Conservation (phyloP, 2,329 filamentous ascomycete genomes). For the Gnomoniopsis smithogilvyi region DNA sequence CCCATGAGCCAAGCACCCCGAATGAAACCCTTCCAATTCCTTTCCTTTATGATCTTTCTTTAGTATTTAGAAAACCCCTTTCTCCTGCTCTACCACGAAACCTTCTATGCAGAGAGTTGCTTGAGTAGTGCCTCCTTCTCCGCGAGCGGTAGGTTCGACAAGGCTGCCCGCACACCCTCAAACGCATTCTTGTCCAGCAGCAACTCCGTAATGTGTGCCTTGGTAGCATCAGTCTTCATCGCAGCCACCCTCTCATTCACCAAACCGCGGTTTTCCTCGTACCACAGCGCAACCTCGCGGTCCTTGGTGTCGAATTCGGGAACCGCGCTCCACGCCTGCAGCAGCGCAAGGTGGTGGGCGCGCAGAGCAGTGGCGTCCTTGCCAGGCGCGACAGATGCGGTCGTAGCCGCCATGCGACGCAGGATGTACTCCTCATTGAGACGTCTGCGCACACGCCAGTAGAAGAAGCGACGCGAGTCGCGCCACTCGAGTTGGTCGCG, state of each 20-base stretch:
- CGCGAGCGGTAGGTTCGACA: constrained; percentile 64
- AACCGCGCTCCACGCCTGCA: constrained; percentile 81
- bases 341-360: constrained; percentile 65
- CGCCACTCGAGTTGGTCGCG: constrained; percentile 80
- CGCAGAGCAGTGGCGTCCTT: constrained; percentile 53
- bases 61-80: not conserved
- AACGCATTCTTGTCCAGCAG: constrained; percentile 60
- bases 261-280: constrained; percentile 86
- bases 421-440: constrained; percentile 97
- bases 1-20: not conserved
- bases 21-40: not conserved
- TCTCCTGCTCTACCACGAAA: not conserved
- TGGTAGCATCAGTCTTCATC: constrained; percentile 66
- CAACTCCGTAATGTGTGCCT: constrained; percentile 23
- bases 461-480: constrained; percentile 94
- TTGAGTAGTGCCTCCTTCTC: constrained; percentile 64
- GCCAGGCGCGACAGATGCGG: constrained; percentile 35
- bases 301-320: constrained; percentile 76
- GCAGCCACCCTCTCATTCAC: constrained; percentile 81
- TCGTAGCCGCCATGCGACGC: constrained; percentile 68
- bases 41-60: not conserved
- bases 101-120: constrained; percentile 14
- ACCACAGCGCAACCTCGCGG: constrained; percentile 85
- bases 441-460: constrained; percentile 96
- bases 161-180: constrained; percentile 65